These are phyloP conservation scores for Nyctanthes arbortristis DNA, from an alignment of 257 asterid species.

Conservation along the genomic window DNA sequence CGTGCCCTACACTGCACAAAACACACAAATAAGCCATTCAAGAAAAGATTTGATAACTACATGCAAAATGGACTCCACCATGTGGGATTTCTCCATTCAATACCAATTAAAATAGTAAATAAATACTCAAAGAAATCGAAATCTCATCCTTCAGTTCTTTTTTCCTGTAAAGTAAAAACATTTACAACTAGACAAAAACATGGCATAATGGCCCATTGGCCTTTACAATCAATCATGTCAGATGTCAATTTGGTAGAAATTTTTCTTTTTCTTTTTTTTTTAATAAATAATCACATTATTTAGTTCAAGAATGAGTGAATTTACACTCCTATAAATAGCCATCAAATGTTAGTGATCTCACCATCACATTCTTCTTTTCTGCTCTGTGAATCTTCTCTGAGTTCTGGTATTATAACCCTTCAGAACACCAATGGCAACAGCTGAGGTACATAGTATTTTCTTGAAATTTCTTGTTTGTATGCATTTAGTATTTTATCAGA, in stretches of 20 bases:
- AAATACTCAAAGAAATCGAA: background rate
- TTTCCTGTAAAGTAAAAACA: slow-evolving; percentile 29
- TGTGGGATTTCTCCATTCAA: slow-evolving; percentile 46
- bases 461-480: no score
- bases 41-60: slow-evolving; percentile 34
- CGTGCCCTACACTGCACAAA: slow-evolving; percentile 32
- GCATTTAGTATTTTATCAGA: no score
- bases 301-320: background rate
- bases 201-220: background rate
- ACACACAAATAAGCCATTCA: slow-evolving; percentile 41
- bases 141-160: background rate
- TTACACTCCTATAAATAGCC: slow-evolving; percentile 54
- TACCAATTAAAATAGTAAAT: slow-evolving; percentile 5
- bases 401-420: slow-evolving; percentile 7
- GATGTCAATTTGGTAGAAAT: no score
- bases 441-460: slow-evolving; percentile 60
- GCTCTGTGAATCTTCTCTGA: background rate
- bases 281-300: no score
- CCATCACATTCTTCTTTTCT: slow-evolving; percentile 24
- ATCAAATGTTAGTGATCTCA: slow-evolving; percentile 27
- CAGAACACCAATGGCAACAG: slow-evolving; percentile 58
- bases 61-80: slow-evolving; percentile 55
- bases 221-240: no score
- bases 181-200: slow-evolving; percentile 48
- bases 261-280: no score